Percentiles rank a stretch among this genome's conserved stretches.
These are phyloP conservation scores for Durusdinium trenchii DNA, from an alignment of 73 alveolate species.

Conservation along the genomic window DNA sequence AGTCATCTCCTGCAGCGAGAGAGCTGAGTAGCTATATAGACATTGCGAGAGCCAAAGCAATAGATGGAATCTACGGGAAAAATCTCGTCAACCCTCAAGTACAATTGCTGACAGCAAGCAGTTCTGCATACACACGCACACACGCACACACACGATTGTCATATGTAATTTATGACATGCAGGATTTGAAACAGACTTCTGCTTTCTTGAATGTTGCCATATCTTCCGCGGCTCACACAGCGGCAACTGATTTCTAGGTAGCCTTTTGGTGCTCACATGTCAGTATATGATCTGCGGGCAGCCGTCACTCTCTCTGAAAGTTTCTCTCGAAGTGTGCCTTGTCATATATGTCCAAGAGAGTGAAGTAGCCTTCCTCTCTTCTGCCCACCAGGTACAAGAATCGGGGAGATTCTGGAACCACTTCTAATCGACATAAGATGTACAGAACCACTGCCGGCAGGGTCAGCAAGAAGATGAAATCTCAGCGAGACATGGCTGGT, in stretches of 20 bases:
- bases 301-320: background rate
- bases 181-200: background rate
- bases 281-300: no score
- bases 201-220: background rate
- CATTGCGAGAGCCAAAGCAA: no score
- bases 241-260: no score
- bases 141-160: no score
- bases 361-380: slow-evolving; percentile 85
- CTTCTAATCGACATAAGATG: slow-evolving; percentile 61
- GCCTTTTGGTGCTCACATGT: no score
- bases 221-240: background rate
- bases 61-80: no score
- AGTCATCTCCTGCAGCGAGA: slow-evolving; percentile 50
- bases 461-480: slow-evolving; percentile 63
- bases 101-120: no score
- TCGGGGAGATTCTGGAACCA: slow-evolving; percentile 81
- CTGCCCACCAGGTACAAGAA: slow-evolving; percentile 59
- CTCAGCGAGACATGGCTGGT: no score
- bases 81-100: no score
- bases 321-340: background rate
- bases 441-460: slow-evolving; percentile 63
- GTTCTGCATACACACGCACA: no score
- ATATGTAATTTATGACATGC: no score
- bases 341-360: slow-evolving; percentile 71
- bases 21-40: no score